Evolutionary conservation across 495 filamentous ascomycete genomes (phyloP), one percentile per base, ranked within the genome.

Genomic region (Podospora bellae-mahoneyi): DNA sequence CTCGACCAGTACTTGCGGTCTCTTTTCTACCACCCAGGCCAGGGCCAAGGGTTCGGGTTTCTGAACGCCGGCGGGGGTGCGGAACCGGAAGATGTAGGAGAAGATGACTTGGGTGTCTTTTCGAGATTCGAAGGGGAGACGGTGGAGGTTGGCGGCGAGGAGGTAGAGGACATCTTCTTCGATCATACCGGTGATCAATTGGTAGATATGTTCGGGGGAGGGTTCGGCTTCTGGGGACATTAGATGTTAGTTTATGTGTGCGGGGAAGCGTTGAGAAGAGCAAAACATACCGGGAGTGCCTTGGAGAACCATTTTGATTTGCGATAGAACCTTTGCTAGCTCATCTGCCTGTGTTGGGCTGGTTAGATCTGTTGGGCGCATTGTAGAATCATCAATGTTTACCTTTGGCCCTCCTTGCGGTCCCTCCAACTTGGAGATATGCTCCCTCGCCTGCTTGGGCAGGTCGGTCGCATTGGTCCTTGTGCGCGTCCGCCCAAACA

Each of bases 71-170:
- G 74, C 83, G 13, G 90, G 84, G 16, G 86, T 85, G 69, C 89
- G 89, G 83, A 92, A 96, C 34, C 93, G 90, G 75, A 97, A 88
- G 63, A 91, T 87, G 79, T 92, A 91, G 13, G 91, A 94, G 83
- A 96, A 91, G 73, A 97, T 93, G 72, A 91, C 90, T 76, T 97
- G 92, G 9, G 89, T 89, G 74, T 96, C 92, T 80, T 96, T 96
- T 73, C 91, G 87, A 28, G 92, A 90, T 82, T 99, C 96, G 83
- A 99, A 99, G 5, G 94, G 91, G 5, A 98, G 87, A 30, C 89
- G 84, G 77, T 90, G 86, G 61, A 99, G 89, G 75, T 88, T 87
- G 59, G 85, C 84, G 30, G 94, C 90, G 53, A 99, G 88, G 39
- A 90, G 82, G 72, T 90, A 91, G 48, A 98, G 86, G 26, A 99